phyloP scores from a whole-genome alignment of 2,329 filamentous ascomycete genomes.

The Curvularia lunata region DNA sequence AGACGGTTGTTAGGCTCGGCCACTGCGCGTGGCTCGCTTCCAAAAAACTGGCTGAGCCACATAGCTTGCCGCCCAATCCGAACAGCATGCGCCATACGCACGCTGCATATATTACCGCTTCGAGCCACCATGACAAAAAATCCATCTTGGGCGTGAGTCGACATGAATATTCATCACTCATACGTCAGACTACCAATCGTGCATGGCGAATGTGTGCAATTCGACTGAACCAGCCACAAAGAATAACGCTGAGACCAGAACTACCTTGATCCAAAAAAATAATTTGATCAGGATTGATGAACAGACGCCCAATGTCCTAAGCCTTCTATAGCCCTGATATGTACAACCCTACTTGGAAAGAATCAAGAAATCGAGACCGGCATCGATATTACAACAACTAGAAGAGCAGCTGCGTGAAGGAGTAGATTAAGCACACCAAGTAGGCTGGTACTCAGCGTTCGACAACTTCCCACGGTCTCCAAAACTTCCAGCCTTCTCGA shows the following conservation, averaged over 20 bases:
- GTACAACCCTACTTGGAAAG: not conserved
- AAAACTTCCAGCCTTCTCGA: slow-evolving; percentile 51
- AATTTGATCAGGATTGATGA: not conserved
- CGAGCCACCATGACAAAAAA: not conserved
- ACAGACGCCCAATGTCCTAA: not conserved
- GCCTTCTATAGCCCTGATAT: not conserved
- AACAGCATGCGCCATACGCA: slow-evolving; percentile 7
- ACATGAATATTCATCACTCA: not conserved
- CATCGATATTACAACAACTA: slow-evolving; percentile 7
- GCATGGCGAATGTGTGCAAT: not conserved
- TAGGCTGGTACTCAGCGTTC: slow-evolving; percentile 16
- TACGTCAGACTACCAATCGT: not conserved
- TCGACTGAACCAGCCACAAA: not conserved
- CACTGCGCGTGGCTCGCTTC: slow-evolving; percentile 29
- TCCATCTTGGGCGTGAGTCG: not conserved
- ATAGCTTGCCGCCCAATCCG: slow-evolving; percentile 40
- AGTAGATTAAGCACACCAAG: not conserved
- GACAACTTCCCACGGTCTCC: slow-evolving; percentile 46
- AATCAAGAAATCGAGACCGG: slow-evolving; percentile 4
- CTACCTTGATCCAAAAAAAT: not conserved
- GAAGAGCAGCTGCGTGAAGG: not conserved
- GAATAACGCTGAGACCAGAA: not conserved
- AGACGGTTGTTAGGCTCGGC: slow-evolving; percentile 38
- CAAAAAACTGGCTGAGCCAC: slow-evolving; percentile 29
- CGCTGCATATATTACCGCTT: not conserved